phyloP scores from a whole-genome alignment of 75 land plant genomes.

The Picea glauca region DNA sequence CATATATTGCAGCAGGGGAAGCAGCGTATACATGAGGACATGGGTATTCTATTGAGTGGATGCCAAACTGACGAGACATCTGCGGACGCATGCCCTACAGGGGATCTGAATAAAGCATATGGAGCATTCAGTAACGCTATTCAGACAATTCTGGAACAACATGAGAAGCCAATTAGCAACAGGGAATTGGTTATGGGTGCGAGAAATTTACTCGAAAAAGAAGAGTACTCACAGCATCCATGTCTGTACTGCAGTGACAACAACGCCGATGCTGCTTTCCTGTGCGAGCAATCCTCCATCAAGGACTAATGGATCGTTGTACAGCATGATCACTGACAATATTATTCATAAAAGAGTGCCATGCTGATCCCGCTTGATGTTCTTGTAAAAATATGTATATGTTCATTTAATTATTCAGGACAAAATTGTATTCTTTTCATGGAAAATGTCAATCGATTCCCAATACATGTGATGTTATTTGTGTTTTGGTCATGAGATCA shows the following conservation, averaged over 20 bases:
- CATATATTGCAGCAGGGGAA: too few species aligned
- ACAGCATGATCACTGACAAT: too few species aligned
- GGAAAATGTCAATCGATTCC: too few species aligned
- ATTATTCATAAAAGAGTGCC: too few species aligned
- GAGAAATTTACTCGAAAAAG: slow-evolving; percentile 36
- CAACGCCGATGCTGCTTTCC: slow-evolving; percentile 52
- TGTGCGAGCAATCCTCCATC: slow-evolving; percentile 2
- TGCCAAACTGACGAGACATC: slow-evolving; percentile 88
- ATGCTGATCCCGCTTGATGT: too few species aligned
- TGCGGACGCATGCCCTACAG: slow-evolving; percentile 78
- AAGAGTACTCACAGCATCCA: slow-evolving; percentile 78
- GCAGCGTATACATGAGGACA: slow-evolving; percentile 25
- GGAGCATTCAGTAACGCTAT: slow-evolving; percentile 92
- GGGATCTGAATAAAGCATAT: slow-evolving; percentile 42
- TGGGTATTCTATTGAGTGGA: slow-evolving; percentile 83
- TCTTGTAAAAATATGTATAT: too few species aligned
- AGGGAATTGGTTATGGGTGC: slow-evolving; percentile 61
- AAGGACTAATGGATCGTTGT: too few species aligned
- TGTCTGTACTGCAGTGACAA: slow-evolving; percentile 84
- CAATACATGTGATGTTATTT: too few species aligned
- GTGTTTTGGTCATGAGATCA: too few species aligned
- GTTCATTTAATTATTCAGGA: too few species aligned
- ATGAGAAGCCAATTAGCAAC: slow-evolving; percentile 38
- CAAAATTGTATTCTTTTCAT: too few species aligned
- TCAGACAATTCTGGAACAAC: slow-evolving; percentile 54